phyloP scores from a whole-genome alignment of 2,329 filamentous ascomycete species.

The Neopestalotiopsis rosae region DNA sequence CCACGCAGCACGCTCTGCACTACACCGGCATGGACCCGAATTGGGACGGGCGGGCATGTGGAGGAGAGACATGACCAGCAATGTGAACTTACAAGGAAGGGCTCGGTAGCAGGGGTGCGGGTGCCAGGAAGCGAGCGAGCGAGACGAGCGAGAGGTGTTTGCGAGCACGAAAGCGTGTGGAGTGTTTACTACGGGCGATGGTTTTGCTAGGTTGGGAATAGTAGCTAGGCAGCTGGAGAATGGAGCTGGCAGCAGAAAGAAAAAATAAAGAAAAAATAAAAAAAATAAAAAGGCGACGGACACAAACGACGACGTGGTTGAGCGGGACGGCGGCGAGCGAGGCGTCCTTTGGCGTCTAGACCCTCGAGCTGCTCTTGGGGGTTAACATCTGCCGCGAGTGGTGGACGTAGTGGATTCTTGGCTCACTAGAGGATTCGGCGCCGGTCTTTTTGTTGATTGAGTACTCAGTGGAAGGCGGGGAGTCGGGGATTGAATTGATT shows the following conservation, averaged over 20 bases:
- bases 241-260: background rate
- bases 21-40: background rate
- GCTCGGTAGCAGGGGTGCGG: background rate
- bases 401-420: background rate
- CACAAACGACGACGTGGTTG: background rate
- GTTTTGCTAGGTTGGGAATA: slow-evolving; percentile 1
- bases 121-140: background rate
- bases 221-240: background rate
- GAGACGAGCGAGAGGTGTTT: background rate
- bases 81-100: background rate
- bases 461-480: background rate
- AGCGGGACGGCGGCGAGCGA: background rate
- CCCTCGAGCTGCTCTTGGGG: background rate
- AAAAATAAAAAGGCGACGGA: background rate
- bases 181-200: background rate
- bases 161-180: background rate
- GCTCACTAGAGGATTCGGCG: background rate
- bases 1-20: background rate
- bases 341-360: background rate
- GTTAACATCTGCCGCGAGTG: background rate
- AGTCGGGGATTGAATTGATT: background rate
- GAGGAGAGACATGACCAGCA: background rate
- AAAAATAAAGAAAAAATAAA: background rate
- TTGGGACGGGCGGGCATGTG: background rate
- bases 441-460: background rate